Base-by-base conservation (phyloP, 176 grass and related monocot species). In the Hyparrhenia diplandra region DNA sequence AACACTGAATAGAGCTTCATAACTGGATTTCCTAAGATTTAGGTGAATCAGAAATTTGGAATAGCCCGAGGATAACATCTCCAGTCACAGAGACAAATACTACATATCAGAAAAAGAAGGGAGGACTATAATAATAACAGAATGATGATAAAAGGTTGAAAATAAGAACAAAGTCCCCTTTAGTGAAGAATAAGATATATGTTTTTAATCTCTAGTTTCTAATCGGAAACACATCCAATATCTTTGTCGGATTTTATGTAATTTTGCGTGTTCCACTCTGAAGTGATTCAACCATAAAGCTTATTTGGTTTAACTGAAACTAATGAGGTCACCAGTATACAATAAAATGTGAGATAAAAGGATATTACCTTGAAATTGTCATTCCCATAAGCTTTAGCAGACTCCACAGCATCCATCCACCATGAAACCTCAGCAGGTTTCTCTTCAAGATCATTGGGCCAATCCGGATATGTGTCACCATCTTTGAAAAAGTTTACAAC, bases 391-490 rank as follows among this genome's bases (percentile, higher is more conserved):
- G 88, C 73, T 63, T 99, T 99, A 8, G 90, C 90, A 66, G 91
- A 95, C 62, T 95, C 90, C 43, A 99, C 93, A 6, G 87, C 93
- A 72, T 90, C 80, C 68, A 99, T 99, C 96, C 96, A 99, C 93
- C 93, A 95, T 49, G 90, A 93, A 84, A 99, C 89, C 80, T 99
- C 93, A 39, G 76, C 73, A 71, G 89, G 89, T 74, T 95, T 99
- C 45, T 95, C 93, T 78, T 90, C 89, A n/a, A 99, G 87, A 73
- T 99, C 96, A 85, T 73, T 95, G 27, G 93, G 93, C 96, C 96
- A 99, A 79, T 99, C 96, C 34, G 96, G 90, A 88, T 91, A 93
- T 14, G 34, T 71, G 49, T 99, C 96, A 68, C 87, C 93, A 85
- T 99, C 96, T 45, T 90, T 93, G 41, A 99, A 99, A 67, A 91